Percentiles rank a stretch among this genome's conserved stretches.
These are phyloP conservation scores for Venturia oleaginea DNA, from an alignment of 2,329 filamentous ascomycete genomes.

Conservation along the genomic window DNA sequence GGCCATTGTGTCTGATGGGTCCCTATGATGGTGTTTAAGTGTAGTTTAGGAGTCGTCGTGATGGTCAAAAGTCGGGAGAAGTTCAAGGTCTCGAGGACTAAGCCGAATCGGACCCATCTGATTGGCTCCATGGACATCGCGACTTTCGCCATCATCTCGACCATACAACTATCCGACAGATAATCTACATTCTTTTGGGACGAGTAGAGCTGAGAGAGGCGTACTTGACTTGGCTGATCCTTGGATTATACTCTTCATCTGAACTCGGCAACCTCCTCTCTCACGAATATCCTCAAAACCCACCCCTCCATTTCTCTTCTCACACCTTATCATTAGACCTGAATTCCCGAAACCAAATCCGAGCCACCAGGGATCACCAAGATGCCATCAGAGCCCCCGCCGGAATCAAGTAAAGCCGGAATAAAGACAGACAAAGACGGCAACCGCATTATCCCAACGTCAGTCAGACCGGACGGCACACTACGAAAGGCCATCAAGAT, in stretches of 20 bases:
- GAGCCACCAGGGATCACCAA: constrained; percentile 13
- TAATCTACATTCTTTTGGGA: not conserved
- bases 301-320: not conserved
- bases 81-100: not conserved
- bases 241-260: not conserved
- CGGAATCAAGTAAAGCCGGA: constrained; percentile 33
- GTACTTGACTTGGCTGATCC: not conserved
- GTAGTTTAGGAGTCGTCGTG: constrained; percentile 19
- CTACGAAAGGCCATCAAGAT: constrained; percentile 93
- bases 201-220: not conserved
- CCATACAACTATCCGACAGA: not conserved
- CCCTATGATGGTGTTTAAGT: constrained; percentile 19
- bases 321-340: not conserved
- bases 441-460: constrained; percentile 82
- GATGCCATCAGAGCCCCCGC: not conserved
- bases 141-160: not conserved
- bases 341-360: not conserved
- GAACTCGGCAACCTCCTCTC: not conserved
- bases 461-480: constrained; percentile 75
- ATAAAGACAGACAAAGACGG: constrained; percentile 68
- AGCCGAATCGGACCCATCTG: not conserved
- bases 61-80: constrained; percentile 18
- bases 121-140: not conserved
- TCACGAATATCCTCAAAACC: not conserved
- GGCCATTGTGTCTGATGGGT: constrained; percentile 44